A percentile compares a stretch with the other conserved stretches of the same genome.
Conservation (phyloP, 1,284 basidiomycete genomes). For the Cutaneotrichosporon cyanovorans region DNA sequence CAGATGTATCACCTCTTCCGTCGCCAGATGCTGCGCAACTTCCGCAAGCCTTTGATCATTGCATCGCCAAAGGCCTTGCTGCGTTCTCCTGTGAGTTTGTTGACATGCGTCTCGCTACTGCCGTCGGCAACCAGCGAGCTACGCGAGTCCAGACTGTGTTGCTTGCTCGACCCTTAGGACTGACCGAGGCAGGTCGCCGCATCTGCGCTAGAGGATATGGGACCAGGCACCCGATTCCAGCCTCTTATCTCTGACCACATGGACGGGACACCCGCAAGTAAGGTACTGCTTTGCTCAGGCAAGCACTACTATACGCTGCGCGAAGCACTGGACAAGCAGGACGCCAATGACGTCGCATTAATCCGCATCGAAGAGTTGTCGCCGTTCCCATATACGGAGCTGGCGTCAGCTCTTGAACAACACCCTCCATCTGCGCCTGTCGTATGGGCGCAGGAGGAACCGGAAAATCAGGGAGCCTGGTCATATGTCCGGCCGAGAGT, state of each 20-base stretch:
- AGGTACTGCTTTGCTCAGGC: conserved; percentile 53
- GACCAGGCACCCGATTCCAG: conserved; percentile 58
- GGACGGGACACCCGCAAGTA: conserved; percentile 19
- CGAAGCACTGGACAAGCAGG: conserved; percentile 56
- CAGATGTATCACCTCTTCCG: conserved; percentile 84
- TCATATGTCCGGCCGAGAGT: conserved; percentile 58
- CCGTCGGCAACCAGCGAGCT: no score
- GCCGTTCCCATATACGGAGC: conserved; percentile 66
- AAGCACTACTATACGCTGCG: conserved; percentile 81
- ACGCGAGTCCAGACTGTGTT: neutral
- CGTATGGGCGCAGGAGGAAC: conserved; percentile 74
- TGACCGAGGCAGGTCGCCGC: conserved; percentile 58
- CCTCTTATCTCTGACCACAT: conserved; percentile 58
- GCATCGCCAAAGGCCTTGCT: conserved; percentile 75
- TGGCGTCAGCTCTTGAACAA: conserved; percentile 50
- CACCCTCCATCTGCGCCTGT: conserved; percentile 51
- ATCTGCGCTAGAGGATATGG: conserved; percentile 60
- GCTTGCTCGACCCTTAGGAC: no score
- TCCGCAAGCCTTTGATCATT: conserved; percentile 72
- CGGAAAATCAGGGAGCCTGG: conserved; percentile 75
- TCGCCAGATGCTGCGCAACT: conserved; percentile 73
- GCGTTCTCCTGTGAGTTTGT: conserved; percentile 59
- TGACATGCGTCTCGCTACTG: neutral
- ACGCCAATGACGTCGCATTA: conserved; percentile 53
- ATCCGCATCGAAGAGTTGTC: conserved; percentile 74